Conservation (phyloP, 1,284 basidiomycete genomes). For the Leccinum subrobustum region DNA sequence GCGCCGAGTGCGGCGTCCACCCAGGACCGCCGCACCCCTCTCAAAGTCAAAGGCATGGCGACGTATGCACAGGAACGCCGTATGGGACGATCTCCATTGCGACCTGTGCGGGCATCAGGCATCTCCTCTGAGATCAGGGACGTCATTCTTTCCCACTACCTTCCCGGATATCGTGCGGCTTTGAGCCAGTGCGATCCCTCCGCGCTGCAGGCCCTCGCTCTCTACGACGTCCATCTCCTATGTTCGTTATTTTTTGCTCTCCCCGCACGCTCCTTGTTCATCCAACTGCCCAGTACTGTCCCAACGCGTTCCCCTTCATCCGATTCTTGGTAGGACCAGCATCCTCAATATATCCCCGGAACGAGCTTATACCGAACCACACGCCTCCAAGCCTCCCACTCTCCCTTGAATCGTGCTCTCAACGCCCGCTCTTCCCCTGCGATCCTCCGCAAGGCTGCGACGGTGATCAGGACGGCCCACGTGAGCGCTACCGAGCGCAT, state of each 20-base stretch:
- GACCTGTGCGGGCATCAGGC: conserved; percentile 46
- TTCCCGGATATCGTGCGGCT: conserved; percentile 54
- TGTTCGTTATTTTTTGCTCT: conserved; percentile 43
- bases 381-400: conserved; percentile 24
- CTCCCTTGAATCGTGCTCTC: conserved; percentile 14
- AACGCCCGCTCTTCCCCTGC: conserved; percentile 14
- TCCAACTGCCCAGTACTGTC: conserved; percentile 51
- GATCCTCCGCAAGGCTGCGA: conserved; percentile 15
- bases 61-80: conserved; percentile 27
- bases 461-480: conserved; percentile 3
- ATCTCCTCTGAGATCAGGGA: conserved; percentile 40
- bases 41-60: conserved; percentile 26
- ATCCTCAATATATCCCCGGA: conserved; percentile 24
- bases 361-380: conserved; percentile 20
- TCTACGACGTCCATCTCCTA: conserved; percentile 60
- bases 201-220: conserved; percentile 45
- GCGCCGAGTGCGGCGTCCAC: conserved; percentile 17
- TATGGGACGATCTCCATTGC: conserved; percentile 55
- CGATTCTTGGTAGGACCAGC: conserved; percentile 9
- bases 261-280: conserved; percentile 10
- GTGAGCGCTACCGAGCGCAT: conserved; percentile 14
- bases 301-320: conserved; percentile 56
- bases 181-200: conserved; percentile 30
- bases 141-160: conserved; percentile 54
- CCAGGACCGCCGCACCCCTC: conserved; percentile 5